Base-by-base conservation (phyloP, 2,329 filamentous ascomycete genomes). In the Fusarium avenaceum region DNA sequence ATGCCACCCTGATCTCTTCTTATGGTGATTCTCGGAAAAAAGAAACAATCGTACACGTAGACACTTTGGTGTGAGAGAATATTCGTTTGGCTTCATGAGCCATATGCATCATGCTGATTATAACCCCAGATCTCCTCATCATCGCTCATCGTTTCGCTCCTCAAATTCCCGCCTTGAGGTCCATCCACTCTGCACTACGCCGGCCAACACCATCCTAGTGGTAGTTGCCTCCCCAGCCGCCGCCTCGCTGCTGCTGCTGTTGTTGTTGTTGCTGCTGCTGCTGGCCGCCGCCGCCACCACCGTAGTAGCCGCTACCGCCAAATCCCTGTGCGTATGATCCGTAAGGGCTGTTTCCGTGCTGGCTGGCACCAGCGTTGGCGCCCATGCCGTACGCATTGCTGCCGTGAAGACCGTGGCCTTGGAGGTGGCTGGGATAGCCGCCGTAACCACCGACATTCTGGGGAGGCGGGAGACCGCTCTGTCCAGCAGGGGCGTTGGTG, bases 141-240 rank as follows among this genome's bases (percentile, higher is more conserved):
- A 48, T 67, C 49, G 19, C 63, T 63, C 61, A 42, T 57, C 59
- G 38, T 47, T 61, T 61, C 33, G 58, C 66, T 74, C 68, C 15
- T 26, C 55, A n/a, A n/a, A 17, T 70, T 65, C 63, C 67, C 56
- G 47, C 49, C 38, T 44, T 74, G 73, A 68, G 73, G 19, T 72
- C 71, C 69, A 62, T 65, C 49, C 28, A 50, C 42, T 52, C 51
- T 49, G 45, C 32, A 52, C 30, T 49, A 47, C 39, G 40, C 58
- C 51, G 40, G 42, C 38, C 40, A 17, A 73, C 75, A 78, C 76
- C 76, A 74, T 72, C 72, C 77, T 83, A 82, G 71, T 85, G 81
- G 81, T 88, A 88, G 82, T 88, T 88, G 71, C 82, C 83, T 70
- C 86, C 86, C 86, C 86, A 88, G 73, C 86, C 86, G 67, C 85